These are phyloP conservation scores for Sabuloglossum arenarium DNA, from an alignment of 495 filamentous ascomycete genomes.

Conservation along the genomic window DNA sequence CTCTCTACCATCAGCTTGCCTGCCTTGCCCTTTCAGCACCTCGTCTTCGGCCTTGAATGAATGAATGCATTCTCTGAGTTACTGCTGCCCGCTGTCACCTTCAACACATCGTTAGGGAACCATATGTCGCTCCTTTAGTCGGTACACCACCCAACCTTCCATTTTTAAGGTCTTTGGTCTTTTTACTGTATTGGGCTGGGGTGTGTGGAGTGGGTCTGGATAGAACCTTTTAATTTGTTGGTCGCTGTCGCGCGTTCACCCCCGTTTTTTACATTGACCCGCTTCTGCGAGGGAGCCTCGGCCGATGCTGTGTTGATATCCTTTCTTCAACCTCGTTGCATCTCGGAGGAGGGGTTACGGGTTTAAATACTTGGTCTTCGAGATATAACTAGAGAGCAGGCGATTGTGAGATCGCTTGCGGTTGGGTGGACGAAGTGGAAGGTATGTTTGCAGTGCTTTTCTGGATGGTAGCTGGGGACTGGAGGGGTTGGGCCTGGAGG, in stretches of 20 bases:
- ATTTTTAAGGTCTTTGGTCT: neutral
- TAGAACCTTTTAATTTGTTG: neutral
- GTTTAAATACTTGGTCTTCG: neutral
- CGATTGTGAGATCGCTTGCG: constrained; percentile 2
- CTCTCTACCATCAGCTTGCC: neutral
- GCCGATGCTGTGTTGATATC: too few relatives aligned
- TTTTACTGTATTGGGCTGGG: too few relatives aligned
- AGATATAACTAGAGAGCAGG: neutral
- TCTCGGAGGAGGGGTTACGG: too few relatives aligned
- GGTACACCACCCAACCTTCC: too few relatives aligned
- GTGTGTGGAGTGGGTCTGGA: too few relatives aligned
- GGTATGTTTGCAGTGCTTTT: neutral
- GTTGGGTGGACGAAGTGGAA: constrained; percentile 1
- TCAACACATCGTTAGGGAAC: neutral
- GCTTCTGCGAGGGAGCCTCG: too few relatives aligned
- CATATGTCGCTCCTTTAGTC: constrained; percentile 1
- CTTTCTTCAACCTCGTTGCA: too few relatives aligned
- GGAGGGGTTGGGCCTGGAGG: neutral
- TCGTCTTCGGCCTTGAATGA: too few relatives aligned
- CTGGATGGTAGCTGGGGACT: neutral
- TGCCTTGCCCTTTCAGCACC: neutral
- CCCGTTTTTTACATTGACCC: too few relatives aligned
- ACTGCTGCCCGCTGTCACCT: too few relatives aligned
- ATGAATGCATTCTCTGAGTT: too few relatives aligned
- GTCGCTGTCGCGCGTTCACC: neutral